Percentiles rank a stretch among this genome's conserved stretches.
Conservation (phyloP, 2,329 filamentous ascomycete genomes). For the Taxawa tesnikishii region DNA sequence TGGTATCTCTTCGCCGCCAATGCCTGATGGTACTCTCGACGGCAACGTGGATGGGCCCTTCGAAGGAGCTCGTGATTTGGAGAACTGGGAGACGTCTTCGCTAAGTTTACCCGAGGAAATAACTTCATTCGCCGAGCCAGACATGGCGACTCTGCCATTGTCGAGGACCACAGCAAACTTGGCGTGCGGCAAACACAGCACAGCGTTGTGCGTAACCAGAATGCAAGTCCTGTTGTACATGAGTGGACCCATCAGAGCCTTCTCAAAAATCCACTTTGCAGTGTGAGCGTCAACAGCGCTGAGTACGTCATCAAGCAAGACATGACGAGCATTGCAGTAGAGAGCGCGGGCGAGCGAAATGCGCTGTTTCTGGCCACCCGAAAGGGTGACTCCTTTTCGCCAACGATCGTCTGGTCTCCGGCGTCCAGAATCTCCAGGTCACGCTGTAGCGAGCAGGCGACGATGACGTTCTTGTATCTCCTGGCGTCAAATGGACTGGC, state of each 20-base stretch:
- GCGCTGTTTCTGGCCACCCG: slow-evolving; percentile 92
- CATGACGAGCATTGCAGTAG: slow-evolving; percentile 87
- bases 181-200: slow-evolving; percentile 71
- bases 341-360: slow-evolving; percentile 93
- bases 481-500: slow-evolving; percentile 64
- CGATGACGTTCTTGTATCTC: slow-evolving; percentile 77
- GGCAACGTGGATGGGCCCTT: slow-evolving; percentile 57
- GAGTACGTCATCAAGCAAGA: slow-evolving; percentile 87
- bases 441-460: slow-evolving; percentile 80
- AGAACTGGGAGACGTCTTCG: slow-evolving; percentile 67
- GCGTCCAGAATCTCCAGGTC: slow-evolving; percentile 87
- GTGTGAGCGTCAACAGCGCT: slow-evolving; percentile 97
- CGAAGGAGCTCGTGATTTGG: slow-evolving; percentile 53
- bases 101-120: slow-evolving; percentile 81
- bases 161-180: slow-evolving; percentile 75
- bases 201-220: slow-evolving; percentile 86
- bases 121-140: slow-evolving; percentile 67
- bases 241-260: slow-evolving; percentile 78
- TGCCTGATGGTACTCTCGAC: slow-evolving; percentile 65
- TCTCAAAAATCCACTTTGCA: slow-evolving; percentile 93
- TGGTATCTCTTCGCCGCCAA: slow-evolving; percentile 42
- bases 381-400: slow-evolving; percentile 92
- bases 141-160: slow-evolving; percentile 66
- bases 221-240: slow-evolving; percentile 88
- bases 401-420: slow-evolving; percentile 86